Percentiles rank a stretch among this genome's conserved stretches.
These are phyloP conservation scores for Hypomyces rosellus DNA, from an alignment of 2,329 filamentous ascomycete genomes.

Conservation along the genomic window DNA sequence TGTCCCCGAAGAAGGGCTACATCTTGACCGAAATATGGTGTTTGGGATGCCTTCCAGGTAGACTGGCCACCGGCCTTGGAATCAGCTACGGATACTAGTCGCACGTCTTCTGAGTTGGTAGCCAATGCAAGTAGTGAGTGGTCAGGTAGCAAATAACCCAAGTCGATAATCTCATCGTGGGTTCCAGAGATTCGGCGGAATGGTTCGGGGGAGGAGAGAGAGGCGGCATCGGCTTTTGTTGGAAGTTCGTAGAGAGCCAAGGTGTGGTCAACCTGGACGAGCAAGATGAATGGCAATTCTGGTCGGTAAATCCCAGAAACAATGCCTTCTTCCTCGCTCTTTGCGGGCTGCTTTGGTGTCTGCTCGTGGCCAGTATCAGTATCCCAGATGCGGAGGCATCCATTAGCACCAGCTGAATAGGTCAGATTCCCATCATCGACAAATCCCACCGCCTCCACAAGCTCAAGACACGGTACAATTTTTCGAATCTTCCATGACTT, in stretches of 20 bases:
- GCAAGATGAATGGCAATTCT: constrained; percentile 64
- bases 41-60: constrained; percentile 20
- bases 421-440: constrained; percentile 63
- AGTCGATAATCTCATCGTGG: constrained; percentile 94
- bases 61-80: constrained; percentile 16
- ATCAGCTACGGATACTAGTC: constrained; percentile 68
- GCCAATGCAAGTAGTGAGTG: constrained; percentile 80
- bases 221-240: constrained; percentile 30
- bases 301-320: constrained; percentile 63
- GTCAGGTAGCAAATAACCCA: constrained; percentile 78
- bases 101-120: constrained; percentile 90
- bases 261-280: constrained; percentile 84
- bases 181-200: constrained; percentile 86
- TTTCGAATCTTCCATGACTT: constrained; percentile 76
- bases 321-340: constrained; percentile 59
- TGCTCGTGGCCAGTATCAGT: constrained; percentile 71
- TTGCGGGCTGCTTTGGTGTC: constrained; percentile 62
- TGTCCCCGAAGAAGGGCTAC: constrained; percentile 82
- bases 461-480: constrained; percentile 78
- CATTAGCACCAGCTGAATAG: constrained; percentile 80
- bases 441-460: constrained; percentile 79
- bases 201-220: constrained; percentile 39
- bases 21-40: constrained; percentile 80
- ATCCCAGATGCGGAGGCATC: constrained; percentile 77
- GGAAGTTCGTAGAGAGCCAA: constrained; percentile 61